Percentiles rank a stretch among this genome's conserved stretches.
Evolutionary conservation across 108 stramenopile genomes (phyloP).

Genomic region (Pseudonitzschia multiseries): DNA sequence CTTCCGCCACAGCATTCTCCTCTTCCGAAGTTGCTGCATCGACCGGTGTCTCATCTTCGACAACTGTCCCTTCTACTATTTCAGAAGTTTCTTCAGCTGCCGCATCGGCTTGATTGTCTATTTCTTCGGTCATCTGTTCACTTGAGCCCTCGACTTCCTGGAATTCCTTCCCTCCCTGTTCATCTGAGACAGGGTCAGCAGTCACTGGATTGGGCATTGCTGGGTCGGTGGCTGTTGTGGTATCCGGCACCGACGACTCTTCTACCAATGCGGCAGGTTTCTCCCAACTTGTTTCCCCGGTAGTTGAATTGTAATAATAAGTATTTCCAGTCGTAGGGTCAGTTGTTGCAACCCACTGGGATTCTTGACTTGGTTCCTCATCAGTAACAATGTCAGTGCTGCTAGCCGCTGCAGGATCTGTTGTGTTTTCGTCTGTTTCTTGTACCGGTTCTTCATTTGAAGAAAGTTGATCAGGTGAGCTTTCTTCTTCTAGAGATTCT

Average conservation of each 20-base stretch:
- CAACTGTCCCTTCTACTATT: not conserved
- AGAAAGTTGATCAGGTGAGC: not conserved
- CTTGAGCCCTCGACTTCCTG: not conserved
- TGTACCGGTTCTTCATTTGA: too few species aligned
- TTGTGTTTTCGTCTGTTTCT: too few species aligned
- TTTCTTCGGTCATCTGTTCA: too few species aligned
- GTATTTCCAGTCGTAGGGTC: slow-evolving; percentile 21
- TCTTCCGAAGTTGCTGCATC: slow-evolving; percentile 9
- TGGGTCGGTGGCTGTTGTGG: not conserved
- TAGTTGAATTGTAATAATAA: slow-evolving; percentile 34
- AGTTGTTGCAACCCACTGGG: slow-evolving; percentile 14
- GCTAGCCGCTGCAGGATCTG: not conserved
- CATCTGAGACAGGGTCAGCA: not conserved
- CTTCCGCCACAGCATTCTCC: not conserved
- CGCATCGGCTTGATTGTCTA: not conserved
- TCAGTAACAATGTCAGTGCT: not conserved
- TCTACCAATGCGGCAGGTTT: slow-evolving; percentile 9
- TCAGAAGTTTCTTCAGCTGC: not conserved
- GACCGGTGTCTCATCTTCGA: not conserved
- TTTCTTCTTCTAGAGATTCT: not conserved
- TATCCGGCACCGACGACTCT: not conserved
- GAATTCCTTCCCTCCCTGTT: not conserved
- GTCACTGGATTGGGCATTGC: too few species aligned
- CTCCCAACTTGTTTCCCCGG: slow-evolving; percentile 39
- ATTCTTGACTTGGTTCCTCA: slow-evolving; percentile 3